Evolutionary conservation across 1,284 basidiomycete species (phyloP), one percentile per base, ranked within the genome.

Genomic region (Entoloma clypeatum): DNA sequence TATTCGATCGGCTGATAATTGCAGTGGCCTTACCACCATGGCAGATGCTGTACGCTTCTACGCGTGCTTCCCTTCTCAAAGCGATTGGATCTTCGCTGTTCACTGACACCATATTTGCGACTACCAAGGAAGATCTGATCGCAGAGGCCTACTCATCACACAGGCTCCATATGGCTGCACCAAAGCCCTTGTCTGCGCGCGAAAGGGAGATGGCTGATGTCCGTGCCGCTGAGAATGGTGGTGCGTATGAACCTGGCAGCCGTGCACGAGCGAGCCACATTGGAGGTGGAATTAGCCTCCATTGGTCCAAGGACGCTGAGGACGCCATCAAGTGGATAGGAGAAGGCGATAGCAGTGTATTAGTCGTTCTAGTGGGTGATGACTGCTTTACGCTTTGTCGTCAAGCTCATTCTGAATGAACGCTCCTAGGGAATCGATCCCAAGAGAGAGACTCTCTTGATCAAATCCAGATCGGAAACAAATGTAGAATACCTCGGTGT

Each of bases 1-100:
- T 44, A 16, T 36, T 32, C 14, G 22, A 27, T 13, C 18, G n/a
- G 10, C 29, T 25, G 23, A 10, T 22, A 18, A 28, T 28, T 26
- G 24, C 38, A 16, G 31, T 41, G 22, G 25, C 42, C 32, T 36
- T 33, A 36, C 35, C 16, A 27, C 30, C n/a, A 21, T 26, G n/a
- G 25, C 47, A 95, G 86, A 95, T 94, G 92, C 70, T 95, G 19
- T 93, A 94, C 61, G 92, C 92, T n/a, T 86, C 90, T 1, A 83
- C 85, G 1, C 79, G 90, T 37, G 71, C 74, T 18, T 77, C 83
- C 5, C 71, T 94, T 14, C 72, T 83, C 33, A 90, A 82, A 61
- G 70, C 77, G 4, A 73, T 94, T 1, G 90, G 90, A 31, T 85
- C 89, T 3, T 70, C 78, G 32, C 66, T 80, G 43, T 91, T 93